Evolutionary conservation across 805 yeast species (phyloP).

Genomic region (Yamadazyma paraphyllophila): DNA sequence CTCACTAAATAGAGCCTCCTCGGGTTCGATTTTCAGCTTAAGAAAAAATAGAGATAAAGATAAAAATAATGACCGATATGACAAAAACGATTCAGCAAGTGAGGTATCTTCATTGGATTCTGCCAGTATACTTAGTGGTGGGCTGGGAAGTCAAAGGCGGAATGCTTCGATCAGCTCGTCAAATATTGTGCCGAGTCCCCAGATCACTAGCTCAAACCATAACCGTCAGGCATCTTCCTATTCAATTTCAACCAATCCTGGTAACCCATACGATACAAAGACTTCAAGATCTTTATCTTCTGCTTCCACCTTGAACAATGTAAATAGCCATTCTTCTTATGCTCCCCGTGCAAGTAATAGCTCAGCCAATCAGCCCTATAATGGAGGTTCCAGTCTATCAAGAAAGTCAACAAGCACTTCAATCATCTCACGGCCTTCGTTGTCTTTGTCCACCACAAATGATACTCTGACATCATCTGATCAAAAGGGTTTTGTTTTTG

Average conservation of each 20-base stretch:
- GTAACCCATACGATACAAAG: conserved; percentile 30
- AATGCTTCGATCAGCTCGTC: conserved; percentile 14
- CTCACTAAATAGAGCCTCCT: conserved; percentile 24
- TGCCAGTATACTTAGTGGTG: conserved; percentile 26
- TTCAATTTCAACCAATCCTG: conserved; percentile 27
- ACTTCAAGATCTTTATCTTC: conserved; percentile 13
- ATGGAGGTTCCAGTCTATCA: conserved; percentile 13
- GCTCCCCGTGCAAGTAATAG: conserved; percentile 6
- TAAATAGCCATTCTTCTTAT: too few species aligned
- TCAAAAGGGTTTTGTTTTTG: conserved; percentile 38
- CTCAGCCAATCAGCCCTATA: conserved; percentile 4
- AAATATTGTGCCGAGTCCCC: conserved; percentile 29
- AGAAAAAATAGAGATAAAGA: conserved; percentile 25
- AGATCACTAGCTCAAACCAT: conserved; percentile 31
- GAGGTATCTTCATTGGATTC: conserved; percentile 34
- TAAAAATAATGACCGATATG: conserved; percentile 7
- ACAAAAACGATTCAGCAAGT: conserved; percentile 21
- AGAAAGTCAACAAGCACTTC: conserved; percentile 25
- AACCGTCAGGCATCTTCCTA: conserved; percentile 41
- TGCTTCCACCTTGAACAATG: background rate
- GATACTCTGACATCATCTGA: conserved; percentile 15
- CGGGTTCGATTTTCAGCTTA: conserved; percentile 37
- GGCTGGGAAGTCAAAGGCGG: conserved; percentile 16
- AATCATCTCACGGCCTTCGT: conserved; percentile 27
- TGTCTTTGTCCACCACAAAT: conserved; percentile 15